Evolutionary conservation across 2,329 filamentous ascomycete genomes (phyloP).

Genomic region (Madurella mycetomatis): DNA sequence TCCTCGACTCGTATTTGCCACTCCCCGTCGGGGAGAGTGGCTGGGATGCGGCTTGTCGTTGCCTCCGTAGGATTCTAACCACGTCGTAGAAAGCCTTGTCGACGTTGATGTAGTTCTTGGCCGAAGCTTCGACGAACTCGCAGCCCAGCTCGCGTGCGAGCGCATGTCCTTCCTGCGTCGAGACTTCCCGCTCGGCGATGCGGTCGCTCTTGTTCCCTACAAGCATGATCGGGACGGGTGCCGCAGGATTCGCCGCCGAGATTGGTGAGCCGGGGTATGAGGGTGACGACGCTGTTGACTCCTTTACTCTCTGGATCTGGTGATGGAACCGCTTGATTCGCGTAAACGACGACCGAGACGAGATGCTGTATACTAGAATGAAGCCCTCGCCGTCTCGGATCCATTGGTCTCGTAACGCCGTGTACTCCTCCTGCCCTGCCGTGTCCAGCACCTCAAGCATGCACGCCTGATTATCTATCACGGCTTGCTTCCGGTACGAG

Average conservation of each 20-base stretch:
- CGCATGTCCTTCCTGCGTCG: constrained; percentile 90
- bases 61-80: constrained; percentile 76
- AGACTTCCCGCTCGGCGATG: constrained; percentile 92
- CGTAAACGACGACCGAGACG: constrained; percentile 88
- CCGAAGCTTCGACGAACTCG: constrained; percentile 94
- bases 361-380: constrained; percentile 97
- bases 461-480: constrained; percentile 91
- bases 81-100: constrained; percentile 99
- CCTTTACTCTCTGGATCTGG: constrained; percentile 96
- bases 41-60: constrained; percentile 28
- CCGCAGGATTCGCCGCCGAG: constrained; percentile 52
- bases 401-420: constrained; percentile 94
- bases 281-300: constrained; percentile 73
- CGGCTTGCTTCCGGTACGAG: constrained; percentile 82
- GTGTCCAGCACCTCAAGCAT: constrained; percentile 98
- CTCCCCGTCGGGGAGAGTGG: constrained; percentile 22
- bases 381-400: constrained; percentile 97
- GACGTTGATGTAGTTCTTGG: constrained; percentile 97
- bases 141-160: constrained; percentile 88
- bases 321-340: constrained; percentile 94
- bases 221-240: constrained; percentile 89
- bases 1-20: constrained; percentile 23
- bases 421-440: constrained; percentile 97
- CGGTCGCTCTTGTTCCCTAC: constrained; percentile 98
- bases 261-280: constrained; percentile 73